phyloP scores from a whole-genome alignment of 441 rosid genomes.

The Gossypium gossypioides region DNA sequence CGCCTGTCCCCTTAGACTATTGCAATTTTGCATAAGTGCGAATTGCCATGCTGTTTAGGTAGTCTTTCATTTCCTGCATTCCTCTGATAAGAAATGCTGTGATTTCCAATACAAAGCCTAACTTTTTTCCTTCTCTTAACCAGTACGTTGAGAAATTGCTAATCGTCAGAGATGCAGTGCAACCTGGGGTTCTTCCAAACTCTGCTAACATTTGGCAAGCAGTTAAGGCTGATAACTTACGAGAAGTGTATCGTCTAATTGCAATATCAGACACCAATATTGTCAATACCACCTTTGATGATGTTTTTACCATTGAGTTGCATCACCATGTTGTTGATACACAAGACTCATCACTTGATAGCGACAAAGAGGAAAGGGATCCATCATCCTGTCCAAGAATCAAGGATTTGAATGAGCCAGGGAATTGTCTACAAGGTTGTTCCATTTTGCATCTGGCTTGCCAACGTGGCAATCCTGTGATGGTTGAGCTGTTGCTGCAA shows the following conservation, averaged over 20 bases:
- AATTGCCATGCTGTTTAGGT: not conserved
- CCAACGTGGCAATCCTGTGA: slow-evolving; percentile 44
- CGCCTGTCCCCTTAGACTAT: not conserved
- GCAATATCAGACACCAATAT: slow-evolving; percentile 45
- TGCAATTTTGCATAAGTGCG: not conserved
- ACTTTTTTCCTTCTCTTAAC: slow-evolving; percentile 3
- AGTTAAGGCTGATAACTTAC: slow-evolving; percentile 53
- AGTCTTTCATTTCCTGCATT: not conserved
- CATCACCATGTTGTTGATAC: slow-evolving; percentile 32
- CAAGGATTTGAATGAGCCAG: slow-evolving; percentile 48
- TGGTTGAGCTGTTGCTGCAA: slow-evolving; percentile 81
- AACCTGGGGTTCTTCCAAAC: slow-evolving; percentile 22
- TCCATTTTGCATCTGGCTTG: slow-evolving; percentile 80
- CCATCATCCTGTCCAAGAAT: slow-evolving; percentile 52
- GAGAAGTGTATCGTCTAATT: slow-evolving; percentile 61
- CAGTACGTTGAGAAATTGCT: slow-evolving; percentile 72
- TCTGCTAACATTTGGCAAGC: slow-evolving; percentile 58
- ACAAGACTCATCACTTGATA: slow-evolving; percentile 18
- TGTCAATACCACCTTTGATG: slow-evolving; percentile 53
- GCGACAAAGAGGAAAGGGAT: slow-evolving; percentile 25
- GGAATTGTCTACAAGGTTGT: slow-evolving; percentile 76
- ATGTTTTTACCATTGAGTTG: slow-evolving; percentile 31
- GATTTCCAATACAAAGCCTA: not conserved
- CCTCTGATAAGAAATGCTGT: not conserved
- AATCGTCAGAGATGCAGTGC: slow-evolving; percentile 34